Percentiles rank a stretch among this genome's conserved stretches.
Evolutionary conservation across 208 protist species (phyloP).

Genomic region (Histomonas meleagridis): DNA sequence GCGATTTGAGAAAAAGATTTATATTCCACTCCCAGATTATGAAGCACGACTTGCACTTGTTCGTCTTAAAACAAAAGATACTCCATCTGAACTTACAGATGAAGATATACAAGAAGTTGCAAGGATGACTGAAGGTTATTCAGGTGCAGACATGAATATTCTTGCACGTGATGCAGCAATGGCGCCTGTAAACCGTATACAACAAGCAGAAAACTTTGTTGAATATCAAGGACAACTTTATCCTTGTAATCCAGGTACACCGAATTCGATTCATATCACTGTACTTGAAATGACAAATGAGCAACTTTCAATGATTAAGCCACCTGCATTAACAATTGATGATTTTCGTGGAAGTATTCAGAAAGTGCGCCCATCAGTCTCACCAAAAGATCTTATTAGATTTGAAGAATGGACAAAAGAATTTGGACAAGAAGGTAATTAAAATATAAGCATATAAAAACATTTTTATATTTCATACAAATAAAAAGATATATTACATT

Average conservation of each 20-base stretch:
- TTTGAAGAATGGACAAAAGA: conserved; percentile 10
- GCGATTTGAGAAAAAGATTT: conserved; percentile 61
- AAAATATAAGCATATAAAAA: not conserved
- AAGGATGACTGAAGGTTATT: conserved; percentile 44
- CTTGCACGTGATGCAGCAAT: conserved; percentile 45
- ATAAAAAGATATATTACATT: too few species aligned
- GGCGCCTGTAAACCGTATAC: not conserved
- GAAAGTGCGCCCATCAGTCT: not conserved
- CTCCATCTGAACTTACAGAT: conserved; percentile 1
- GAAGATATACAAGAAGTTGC: not conserved
- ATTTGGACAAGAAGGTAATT: conserved; percentile 22
- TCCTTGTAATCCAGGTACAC: not conserved
- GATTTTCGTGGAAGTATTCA: not conserved
- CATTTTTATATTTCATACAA: too few species aligned
- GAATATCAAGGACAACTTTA: not conserved
- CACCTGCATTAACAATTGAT: not conserved
- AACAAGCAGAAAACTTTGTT: not conserved
- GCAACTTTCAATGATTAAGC: not conserved
- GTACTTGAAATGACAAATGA: not conserved
- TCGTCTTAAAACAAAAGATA: conserved; percentile 41
- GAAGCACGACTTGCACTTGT: conserved; percentile 45
- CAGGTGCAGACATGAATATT: conserved; percentile 48
- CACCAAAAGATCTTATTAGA: not conserved
- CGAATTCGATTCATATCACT: not conserved
- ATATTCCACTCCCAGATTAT: conserved; percentile 59